Evolutionary conservation across 73 alveolate species (phyloP).

Genomic region (Paramecium sexaurelia): DNA sequence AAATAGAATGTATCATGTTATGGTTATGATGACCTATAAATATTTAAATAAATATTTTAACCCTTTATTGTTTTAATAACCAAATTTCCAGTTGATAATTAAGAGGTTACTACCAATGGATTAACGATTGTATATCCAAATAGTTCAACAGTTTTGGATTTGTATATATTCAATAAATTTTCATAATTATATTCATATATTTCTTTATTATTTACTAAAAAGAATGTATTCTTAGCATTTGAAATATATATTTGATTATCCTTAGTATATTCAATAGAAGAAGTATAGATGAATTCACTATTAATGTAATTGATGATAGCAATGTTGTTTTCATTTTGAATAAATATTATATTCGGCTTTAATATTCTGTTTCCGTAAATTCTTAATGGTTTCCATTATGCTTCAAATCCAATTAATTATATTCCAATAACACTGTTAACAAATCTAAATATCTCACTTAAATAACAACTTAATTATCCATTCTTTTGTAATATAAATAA

Average conservation of each 20-base stretch:
- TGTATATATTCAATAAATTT: neutral
- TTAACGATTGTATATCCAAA: neutral
- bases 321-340: neutral
- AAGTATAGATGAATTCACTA: neutral
- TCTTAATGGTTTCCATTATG: neutral
- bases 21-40: neutral
- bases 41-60: neutral
- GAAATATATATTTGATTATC: neutral
- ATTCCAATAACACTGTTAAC: neutral
- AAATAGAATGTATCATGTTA: conserved; percentile 5
- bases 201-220: neutral
- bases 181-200: neutral
- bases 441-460: neutral
- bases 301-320: neutral
- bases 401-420: neutral
- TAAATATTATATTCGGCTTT: neutral
- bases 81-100: conserved; percentile 15
- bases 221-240: neutral
- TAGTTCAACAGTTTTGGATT: neutral
- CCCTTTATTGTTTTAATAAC: neutral
- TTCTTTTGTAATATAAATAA: neutral
- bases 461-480: neutral
- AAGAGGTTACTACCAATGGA: neutral
- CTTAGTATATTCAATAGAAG: neutral
- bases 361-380: neutral